Percentiles rank a stretch among this genome's conserved stretches.
Evolutionary conservation across 495 filamentous ascomycete genomes (phyloP).

Genomic region (Rhypophila decipiens): DNA sequence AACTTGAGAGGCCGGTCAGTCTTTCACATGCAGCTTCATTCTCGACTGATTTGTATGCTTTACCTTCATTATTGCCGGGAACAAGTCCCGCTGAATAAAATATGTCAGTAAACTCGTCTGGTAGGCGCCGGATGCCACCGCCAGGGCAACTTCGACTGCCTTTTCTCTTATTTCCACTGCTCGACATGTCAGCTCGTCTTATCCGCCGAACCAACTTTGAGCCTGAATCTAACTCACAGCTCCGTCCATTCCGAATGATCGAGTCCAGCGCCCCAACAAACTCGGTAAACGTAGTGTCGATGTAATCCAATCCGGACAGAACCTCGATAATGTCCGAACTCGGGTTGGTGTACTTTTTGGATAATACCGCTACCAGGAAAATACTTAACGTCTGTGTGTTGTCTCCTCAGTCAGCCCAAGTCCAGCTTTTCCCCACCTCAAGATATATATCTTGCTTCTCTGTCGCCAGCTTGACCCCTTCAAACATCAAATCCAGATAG

Average conservation of each 20-base stretch:
- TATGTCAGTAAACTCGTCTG: conserved; percentile 91
- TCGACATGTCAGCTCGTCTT: not conserved
- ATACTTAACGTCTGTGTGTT: conserved; percentile 82
- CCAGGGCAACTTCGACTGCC: conserved; percentile 73
- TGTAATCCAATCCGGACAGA: conserved; percentile 78
- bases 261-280: conserved; percentile 78
- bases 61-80: conserved; percentile 93
- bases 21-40: not conserved
- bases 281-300: conserved; percentile 79
- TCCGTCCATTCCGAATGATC: conserved; percentile 72
- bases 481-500: conserved; percentile 23
- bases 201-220: not conserved
- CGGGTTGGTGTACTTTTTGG: conserved; percentile 90
- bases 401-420: not conserved
- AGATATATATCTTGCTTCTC: too few relatives aligned
- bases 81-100: conserved; percentile 90
- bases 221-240: conserved; percentile 42
- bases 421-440: too few relatives aligned
- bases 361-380: conserved; percentile 72
- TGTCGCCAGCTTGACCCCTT: too few relatives aligned
- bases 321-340: conserved; percentile 91
- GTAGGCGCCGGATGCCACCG: conserved; percentile 86
- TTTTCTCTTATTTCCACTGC: conserved; percentile 68
- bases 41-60: not conserved
- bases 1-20: conserved; percentile 46